Base-by-base conservation (phyloP, 208 protist species). In the Leptomonas pyrrhocoris region DNA sequence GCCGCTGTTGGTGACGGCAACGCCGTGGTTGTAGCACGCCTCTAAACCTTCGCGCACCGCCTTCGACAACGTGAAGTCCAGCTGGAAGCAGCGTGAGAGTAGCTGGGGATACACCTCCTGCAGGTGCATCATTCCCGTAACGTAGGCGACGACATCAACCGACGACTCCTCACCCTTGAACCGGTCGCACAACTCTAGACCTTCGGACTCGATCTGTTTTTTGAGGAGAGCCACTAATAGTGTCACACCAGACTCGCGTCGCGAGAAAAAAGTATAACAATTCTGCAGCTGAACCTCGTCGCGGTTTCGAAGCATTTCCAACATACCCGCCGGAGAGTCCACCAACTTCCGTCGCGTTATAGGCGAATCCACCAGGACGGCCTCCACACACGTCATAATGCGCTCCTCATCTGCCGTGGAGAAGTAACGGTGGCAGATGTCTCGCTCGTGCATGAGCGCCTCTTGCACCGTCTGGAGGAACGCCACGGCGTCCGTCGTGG, bases 41-140 rank as follows among this genome's bases (percentile, higher is more conserved):
- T 94, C 90, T n/a, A 94, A 68, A 6, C 88, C 88, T 21, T 91
- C 86, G 19, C 78, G 78, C 15, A 93, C 66, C n/a, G 90, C 88
- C 63, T 85, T 89, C 12, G 81, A 71, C 30, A 97, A 68, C 27
- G 74, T 74, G 43, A 79, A 77, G 68, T 95, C 64, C 23, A 80
- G 77, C 42, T 82, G 69, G 73, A 97, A 94, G 66, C 85, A 91
- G 16, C 75, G 68, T 25, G 73, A 62, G 38, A 93, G 62, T 6
- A 95, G 56, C 7, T 74, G 48, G 18, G 79, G 68, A 66, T 84
- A 94, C 27, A 89, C 84, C 58, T 94, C 87, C 55, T 94, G 87
- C 54, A 97, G 60, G 21, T 76, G 75, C 74, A 97, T 88, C 73
- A 94, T 90, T 9, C 74, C 81, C 25, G 60, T 69, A n/a, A 90